Conservation (phyloP, 2,329 filamentous ascomycete genomes). For the Teratosphaeria pseudoeucalypti region DNA sequence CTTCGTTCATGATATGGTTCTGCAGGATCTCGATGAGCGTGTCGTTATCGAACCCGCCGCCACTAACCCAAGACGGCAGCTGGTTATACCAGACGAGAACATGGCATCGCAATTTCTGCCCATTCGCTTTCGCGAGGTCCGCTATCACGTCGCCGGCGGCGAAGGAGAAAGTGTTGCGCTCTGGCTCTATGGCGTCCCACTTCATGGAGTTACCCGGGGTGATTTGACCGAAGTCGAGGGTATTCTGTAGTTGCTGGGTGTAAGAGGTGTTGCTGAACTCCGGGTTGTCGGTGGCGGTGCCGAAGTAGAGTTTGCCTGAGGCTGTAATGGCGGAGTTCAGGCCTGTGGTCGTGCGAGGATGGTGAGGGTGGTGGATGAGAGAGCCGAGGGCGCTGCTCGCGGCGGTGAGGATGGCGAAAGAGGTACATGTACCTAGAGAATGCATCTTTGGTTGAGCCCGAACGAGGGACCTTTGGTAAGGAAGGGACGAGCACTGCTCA, state of each 20-base stretch:
- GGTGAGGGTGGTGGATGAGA: neutral
- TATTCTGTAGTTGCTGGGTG: constrained; percentile 43
- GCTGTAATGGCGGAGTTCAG: neutral
- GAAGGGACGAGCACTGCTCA: neutral
- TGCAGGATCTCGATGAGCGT: constrained; percentile 48
- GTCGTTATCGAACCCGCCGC: constrained; percentile 45
- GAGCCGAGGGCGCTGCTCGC: neutral
- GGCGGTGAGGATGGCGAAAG: neutral
- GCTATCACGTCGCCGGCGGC: constrained; percentile 43
- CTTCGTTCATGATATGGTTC: constrained; percentile 51
- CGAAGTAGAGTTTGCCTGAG: constrained; percentile 19
- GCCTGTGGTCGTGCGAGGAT: neutral
- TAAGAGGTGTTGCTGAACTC: constrained; percentile 47
- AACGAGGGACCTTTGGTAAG: neutral
- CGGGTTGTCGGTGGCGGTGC: constrained; percentile 48
- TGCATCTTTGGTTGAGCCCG: neutral
- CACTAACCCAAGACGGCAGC: constrained; percentile 43
- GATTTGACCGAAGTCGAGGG: constrained; percentile 52
- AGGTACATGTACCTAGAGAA: neutral
- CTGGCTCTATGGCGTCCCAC: constrained; percentile 42
- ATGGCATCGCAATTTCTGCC: constrained; percentile 51
- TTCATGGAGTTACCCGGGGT: constrained; percentile 55
- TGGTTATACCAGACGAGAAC: constrained; percentile 47
- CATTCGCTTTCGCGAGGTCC: constrained; percentile 29
- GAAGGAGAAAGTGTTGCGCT: constrained; percentile 48